phyloP scores from a whole-genome alignment of 345 rosid genomes.

The Murraya koenigii region DNA sequence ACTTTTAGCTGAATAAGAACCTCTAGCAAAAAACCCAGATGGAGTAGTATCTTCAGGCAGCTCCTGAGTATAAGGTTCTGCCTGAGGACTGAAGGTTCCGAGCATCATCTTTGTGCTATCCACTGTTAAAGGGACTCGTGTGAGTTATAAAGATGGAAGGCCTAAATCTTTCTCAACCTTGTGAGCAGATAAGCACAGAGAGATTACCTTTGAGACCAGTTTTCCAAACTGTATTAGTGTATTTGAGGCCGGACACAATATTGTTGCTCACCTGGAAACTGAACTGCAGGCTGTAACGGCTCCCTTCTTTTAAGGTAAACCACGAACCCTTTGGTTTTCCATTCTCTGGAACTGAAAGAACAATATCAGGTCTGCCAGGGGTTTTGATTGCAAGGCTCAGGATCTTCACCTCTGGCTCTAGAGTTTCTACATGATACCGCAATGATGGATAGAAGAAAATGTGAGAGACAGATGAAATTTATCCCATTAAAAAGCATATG shows the following conservation, averaged over 20 bases:
- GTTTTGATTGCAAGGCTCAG: slow-evolving; percentile 61
- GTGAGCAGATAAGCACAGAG: neutral
- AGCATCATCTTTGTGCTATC: slow-evolving; percentile 86
- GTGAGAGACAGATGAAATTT: neutral
- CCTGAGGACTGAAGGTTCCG: slow-evolving; percentile 93
- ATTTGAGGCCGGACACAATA: slow-evolving; percentile 84
- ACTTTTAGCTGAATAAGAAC: slow-evolving; percentile 76
- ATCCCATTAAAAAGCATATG: neutral
- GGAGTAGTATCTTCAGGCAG: slow-evolving; percentile 88
- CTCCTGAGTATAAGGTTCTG: slow-evolving; percentile 69
- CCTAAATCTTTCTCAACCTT: neutral
- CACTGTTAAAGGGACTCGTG: slow-evolving; percentile 39
- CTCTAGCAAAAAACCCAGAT: slow-evolving; percentile 88
- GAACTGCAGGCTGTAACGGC: slow-evolving; percentile 64
- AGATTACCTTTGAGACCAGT: slow-evolving; percentile 61
- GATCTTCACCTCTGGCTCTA: slow-evolving; percentile 86
- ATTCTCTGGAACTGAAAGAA: slow-evolving; percentile 55
- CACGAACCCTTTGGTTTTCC: slow-evolving; percentile 76
- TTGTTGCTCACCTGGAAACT: slow-evolving; percentile 75
- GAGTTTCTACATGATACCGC: slow-evolving; percentile 46
- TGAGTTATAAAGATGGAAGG: neutral
- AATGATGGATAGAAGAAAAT: slow-evolving; percentile 12
- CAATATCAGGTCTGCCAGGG: slow-evolving; percentile 67
- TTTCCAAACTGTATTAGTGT: slow-evolving; percentile 80
- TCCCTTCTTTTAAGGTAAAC: slow-evolving; percentile 91